Evolutionary conservation across 2,329 filamentous ascomycete species (phyloP).

Genomic region (Aspergillus ibericus): DNA sequence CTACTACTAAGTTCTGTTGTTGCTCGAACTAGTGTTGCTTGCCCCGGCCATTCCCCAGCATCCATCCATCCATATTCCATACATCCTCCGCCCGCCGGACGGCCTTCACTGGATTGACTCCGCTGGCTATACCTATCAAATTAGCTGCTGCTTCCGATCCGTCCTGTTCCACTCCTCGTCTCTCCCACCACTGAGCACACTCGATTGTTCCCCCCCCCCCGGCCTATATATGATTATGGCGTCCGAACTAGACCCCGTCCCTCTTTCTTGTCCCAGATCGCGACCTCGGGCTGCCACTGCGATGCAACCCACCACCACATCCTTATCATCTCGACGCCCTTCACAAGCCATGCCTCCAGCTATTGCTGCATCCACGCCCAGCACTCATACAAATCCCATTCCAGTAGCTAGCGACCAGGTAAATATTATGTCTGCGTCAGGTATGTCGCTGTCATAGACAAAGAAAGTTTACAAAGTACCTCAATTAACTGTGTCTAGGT

Average conservation of each 20-base stretch:
- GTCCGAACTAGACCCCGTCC: slow-evolving; percentile 50
- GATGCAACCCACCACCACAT: slow-evolving; percentile 24
- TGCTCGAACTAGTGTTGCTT: background rate
- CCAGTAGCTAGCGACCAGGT: slow-evolving; percentile 33
- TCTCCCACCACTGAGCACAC: background rate
- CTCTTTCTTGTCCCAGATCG: slow-evolving; percentile 35
- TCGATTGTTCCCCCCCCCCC: background rate
- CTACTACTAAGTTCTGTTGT: too few relatives aligned
- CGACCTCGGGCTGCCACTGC: slow-evolving; percentile 34
- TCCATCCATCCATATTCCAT: background rate
- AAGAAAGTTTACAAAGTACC: background rate
- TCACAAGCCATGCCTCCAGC: slow-evolving; percentile 51
- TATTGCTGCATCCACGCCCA: slow-evolving; percentile 32
- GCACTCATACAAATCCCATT: slow-evolving; percentile 26
- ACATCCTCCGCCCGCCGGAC: background rate
- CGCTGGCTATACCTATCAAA: background rate
- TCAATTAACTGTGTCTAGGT: slow-evolving; percentile 45
- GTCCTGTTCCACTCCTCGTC: slow-evolving; percentile 10
- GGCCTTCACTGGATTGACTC: background rate
- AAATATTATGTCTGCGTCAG: slow-evolving; percentile 41
- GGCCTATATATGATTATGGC: slow-evolving; percentile 50
- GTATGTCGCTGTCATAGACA: slow-evolving; percentile 27
- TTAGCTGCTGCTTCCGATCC: background rate
- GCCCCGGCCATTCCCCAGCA: background rate
- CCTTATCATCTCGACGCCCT: slow-evolving; percentile 45